A percentile compares a stretch with the other conserved stretches of the same genome.
These are phyloP conservation scores for Cornus suecica DNA, from an alignment of 148 eudicot genomes.

Conservation along the genomic window DNA sequence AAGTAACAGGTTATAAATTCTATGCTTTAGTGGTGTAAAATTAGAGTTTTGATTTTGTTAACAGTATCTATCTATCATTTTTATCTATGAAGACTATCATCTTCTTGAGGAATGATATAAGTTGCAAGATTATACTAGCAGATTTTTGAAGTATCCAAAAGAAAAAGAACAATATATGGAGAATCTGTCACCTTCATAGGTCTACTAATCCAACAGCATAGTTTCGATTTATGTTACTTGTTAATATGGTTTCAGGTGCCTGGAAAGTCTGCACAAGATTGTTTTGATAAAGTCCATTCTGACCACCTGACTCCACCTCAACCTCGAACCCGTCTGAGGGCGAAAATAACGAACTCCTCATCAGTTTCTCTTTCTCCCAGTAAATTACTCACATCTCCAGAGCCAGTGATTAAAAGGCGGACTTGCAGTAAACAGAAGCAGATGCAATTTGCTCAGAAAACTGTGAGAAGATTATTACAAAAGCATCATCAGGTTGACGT, in stretches of 20 bases:
- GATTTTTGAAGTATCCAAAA: not conserved
- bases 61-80: too few species aligned
- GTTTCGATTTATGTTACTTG: slow-evolving; percentile 3
- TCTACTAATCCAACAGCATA: not conserved
- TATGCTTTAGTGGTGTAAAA: not conserved
- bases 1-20: not conserved
- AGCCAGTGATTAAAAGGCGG: slow-evolving; percentile 34
- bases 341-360: slow-evolving; percentile 31
- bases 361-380: slow-evolving; percentile 38
- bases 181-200: not conserved
- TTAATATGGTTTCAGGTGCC: slow-evolving; percentile 56
- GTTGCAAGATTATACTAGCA: not conserved
- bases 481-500: slow-evolving; percentile 47
- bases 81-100: too few species aligned
- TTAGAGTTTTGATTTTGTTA: too few species aligned
- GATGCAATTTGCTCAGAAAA: slow-evolving; percentile 53
- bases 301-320: slow-evolving; percentile 61
- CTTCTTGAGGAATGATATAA: not conserved
- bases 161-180: not conserved
- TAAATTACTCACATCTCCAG: slow-evolving; percentile 39
- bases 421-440: slow-evolving; percentile 25
- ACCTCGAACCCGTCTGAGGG: slow-evolving; percentile 46
- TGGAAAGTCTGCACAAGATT: slow-evolving; percentile 90
- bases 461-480: slow-evolving; percentile 58
- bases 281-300: slow-evolving; percentile 79